Evolutionary conservation across 345 rosid species (phyloP).

Genomic region (Moricandia moricandioides): DNA sequence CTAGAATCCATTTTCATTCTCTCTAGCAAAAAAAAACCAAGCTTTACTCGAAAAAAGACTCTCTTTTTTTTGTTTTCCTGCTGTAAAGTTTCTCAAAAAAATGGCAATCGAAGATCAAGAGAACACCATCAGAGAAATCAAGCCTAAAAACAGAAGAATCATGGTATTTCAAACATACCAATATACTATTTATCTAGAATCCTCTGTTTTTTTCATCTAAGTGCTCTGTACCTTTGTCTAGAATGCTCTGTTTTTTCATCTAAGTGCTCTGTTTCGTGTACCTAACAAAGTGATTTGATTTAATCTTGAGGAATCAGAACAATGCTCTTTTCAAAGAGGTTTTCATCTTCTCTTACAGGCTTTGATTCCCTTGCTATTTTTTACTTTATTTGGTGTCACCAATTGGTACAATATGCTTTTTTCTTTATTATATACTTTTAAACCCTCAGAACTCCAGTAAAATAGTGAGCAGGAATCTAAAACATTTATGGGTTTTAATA

Average conservation of each 20-base stretch:
- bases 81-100: slow-evolving; percentile 19
- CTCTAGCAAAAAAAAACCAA: not conserved
- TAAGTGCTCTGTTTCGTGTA: slow-evolving; percentile 29
- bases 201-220: not conserved
- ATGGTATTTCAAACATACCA: slow-evolving; percentile 46
- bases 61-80: not conserved
- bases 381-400: not conserved
- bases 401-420: not conserved
- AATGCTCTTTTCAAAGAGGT: slow-evolving; percentile 19
- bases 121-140: slow-evolving; percentile 67
- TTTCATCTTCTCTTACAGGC: not conserved
- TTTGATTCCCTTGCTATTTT: slow-evolving; percentile 12
- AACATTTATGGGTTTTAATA: slow-evolving; percentile 24
- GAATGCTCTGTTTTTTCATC: not conserved
- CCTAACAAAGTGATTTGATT: slow-evolving; percentile 28
- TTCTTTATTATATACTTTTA: not conserved
- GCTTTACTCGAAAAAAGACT: slow-evolving; percentile 27
- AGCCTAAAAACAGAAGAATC: slow-evolving; percentile 75
- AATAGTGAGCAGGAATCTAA: slow-evolving; percentile 26
- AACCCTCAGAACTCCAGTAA: slow-evolving; percentile 9
- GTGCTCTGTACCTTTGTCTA: slow-evolving; percentile 37
- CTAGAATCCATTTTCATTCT: slow-evolving; percentile 5
- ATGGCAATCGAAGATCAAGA: slow-evolving; percentile 90
- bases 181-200: not conserved
- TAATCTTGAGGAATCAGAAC: slow-evolving; percentile 13